Evolutionary conservation across 1,284 basidiomycete species (phyloP).

Genomic region (Pyrrhoderma noxium): DNA sequence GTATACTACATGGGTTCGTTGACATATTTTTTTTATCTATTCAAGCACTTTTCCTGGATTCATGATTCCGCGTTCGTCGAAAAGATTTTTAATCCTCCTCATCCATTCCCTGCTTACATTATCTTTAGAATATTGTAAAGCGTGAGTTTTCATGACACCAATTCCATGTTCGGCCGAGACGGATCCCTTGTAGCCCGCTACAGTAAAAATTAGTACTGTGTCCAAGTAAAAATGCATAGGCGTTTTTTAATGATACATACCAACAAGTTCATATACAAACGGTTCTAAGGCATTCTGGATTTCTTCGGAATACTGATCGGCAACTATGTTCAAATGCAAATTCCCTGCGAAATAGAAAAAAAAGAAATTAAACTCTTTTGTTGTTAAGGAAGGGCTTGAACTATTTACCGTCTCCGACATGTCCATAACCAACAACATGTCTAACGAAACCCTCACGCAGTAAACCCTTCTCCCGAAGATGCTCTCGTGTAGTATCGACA

Average conservation of each 20-base stretch:
- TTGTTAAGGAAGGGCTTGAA: too few relatives aligned
- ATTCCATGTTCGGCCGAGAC: slow-evolving; percentile 97
- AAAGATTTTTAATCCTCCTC: slow-evolving; percentile 85
- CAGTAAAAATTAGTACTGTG: background rate
- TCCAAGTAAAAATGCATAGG: background rate
- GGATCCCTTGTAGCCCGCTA: slow-evolving; percentile 74
- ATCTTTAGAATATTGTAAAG: slow-evolving; percentile 85
- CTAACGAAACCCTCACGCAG: slow-evolving; percentile 68
- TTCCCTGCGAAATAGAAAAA: slow-evolving; percentile 53
- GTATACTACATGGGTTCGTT: too few relatives aligned
- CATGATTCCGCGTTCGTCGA: slow-evolving; percentile 89
- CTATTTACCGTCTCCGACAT: slow-evolving; percentile 83
- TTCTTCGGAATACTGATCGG: slow-evolving; percentile 74
- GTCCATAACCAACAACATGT: slow-evolving; percentile 88
- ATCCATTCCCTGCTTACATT: slow-evolving; percentile 79
- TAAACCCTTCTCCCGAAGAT: slow-evolving; percentile 68
- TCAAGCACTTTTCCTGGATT: slow-evolving; percentile 80
- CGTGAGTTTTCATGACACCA: slow-evolving; percentile 90
- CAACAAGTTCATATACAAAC: slow-evolving; percentile 90
- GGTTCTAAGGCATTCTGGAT: slow-evolving; percentile 88
- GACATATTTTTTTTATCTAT: slow-evolving; percentile 17
- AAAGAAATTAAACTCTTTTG: too few relatives aligned
- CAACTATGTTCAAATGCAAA: slow-evolving; percentile 92
- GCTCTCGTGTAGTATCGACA: slow-evolving; percentile 75
- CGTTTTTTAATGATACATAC: slow-evolving; percentile 34